phyloP scores from a whole-genome alignment of 2,329 filamentous ascomycete species.

The Orbilia oligospora region DNA sequence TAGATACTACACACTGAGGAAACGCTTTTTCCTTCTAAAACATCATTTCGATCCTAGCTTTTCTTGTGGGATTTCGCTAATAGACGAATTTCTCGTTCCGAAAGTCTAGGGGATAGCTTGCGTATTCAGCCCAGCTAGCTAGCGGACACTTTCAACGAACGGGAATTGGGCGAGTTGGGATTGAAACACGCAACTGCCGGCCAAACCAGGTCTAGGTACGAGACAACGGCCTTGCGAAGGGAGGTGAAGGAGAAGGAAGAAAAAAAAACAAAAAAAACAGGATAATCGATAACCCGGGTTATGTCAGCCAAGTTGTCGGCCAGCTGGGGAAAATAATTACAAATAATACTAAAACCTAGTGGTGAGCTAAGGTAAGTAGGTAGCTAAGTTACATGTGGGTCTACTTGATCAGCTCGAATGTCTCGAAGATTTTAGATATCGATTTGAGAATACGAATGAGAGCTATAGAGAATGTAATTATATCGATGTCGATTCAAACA shows the following conservation, averaged over 20 bases:
- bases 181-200: background rate
- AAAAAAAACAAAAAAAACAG: background rate
- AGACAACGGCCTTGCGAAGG: too few species aligned
- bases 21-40: slow-evolving; percentile 1
- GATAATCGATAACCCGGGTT: slow-evolving; percentile 13
- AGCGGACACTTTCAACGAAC: background rate
- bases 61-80: background rate
- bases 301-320: background rate
- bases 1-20: background rate
- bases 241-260: too few species aligned
- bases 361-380: background rate
- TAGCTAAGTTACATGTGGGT: background rate
- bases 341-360: slow-evolving; percentile 18
- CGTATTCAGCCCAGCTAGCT: background rate
- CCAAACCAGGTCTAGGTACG: background rate
- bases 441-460: slow-evolving; percentile 2
- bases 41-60: background rate
- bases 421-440: slow-evolving; percentile 8
- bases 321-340: background rate
- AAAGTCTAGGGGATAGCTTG: background rate
- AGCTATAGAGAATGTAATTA: too few species aligned
- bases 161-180: background rate
- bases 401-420: background rate
- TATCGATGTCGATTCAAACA: too few species aligned
- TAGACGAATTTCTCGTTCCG: slow-evolving; percentile 30